Percentiles rank a stretch among this genome's conserved stretches.
Conservation (phyloP, 2,329 filamentous ascomycete genomes). For the Paecilomyces sp. region DNA sequence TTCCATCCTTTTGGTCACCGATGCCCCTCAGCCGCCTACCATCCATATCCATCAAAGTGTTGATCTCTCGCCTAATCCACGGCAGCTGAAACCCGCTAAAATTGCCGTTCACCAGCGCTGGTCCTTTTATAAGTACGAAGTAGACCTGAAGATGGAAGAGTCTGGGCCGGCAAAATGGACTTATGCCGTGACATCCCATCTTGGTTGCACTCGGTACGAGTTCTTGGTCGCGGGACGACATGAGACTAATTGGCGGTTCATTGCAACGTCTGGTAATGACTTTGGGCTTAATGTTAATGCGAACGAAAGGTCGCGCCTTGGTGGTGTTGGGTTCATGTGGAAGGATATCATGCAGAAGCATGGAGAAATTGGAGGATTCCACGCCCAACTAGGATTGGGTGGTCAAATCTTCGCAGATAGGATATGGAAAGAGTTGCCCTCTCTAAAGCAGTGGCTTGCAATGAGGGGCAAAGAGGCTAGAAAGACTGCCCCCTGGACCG, state of each 20-base stretch:
- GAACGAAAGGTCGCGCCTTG: slow-evolving; percentile 76
- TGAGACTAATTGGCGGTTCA: slow-evolving; percentile 91
- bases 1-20: slow-evolving; percentile 87
- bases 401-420: slow-evolving; percentile 94
- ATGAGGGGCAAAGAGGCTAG: slow-evolving; percentile 90
- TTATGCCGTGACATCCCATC: slow-evolving; percentile 92
- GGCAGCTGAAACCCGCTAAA: slow-evolving; percentile 71
- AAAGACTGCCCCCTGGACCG: slow-evolving; percentile 86
- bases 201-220: slow-evolving; percentile 96
- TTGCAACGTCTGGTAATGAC: slow-evolving; percentile 93
- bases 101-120: slow-evolving; percentile 89
- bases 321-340: slow-evolving; percentile 95
- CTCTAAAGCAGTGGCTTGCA: slow-evolving; percentile 89
- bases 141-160: slow-evolving; percentile 86
- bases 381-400: slow-evolving; percentile 84
- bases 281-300: slow-evolving; percentile 83
- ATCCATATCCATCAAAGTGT: slow-evolving; percentile 89
- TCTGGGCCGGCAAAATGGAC: slow-evolving; percentile 77
- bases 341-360: slow-evolving; percentile 98
- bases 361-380: slow-evolving; percentile 90
- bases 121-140: slow-evolving; percentile 92
- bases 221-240: slow-evolving; percentile 87
- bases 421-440: slow-evolving; percentile 90
- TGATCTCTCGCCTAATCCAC: slow-evolving; percentile 86
- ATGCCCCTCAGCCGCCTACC: slow-evolving; percentile 84